Evolutionary conservation across 1,284 basidiomycete genomes (phyloP), one percentile per base, ranked within the genome.

Genomic region (Ganoderma lucidum): DNA sequence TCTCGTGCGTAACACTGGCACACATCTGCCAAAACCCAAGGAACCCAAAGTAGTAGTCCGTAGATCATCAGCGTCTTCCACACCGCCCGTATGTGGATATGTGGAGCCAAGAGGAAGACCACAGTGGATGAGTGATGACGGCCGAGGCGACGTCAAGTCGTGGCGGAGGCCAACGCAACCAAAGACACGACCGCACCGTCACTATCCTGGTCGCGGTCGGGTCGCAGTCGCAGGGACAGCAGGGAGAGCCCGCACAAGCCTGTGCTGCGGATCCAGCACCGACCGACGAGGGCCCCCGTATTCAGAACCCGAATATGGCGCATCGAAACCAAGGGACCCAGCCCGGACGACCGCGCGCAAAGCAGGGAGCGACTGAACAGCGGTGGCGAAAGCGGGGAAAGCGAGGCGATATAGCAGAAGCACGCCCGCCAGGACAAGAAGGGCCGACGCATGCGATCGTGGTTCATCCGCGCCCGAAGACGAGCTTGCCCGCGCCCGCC

Each of bases 391-490:
- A 42, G 48, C 23, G 35, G 37, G 62, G 48, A 39, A 44, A 39
- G 55, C 63, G 23, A 53, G 37, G 35, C 1, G 35, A 14, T 44
- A 23, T 23, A 23, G 23, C 23, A 63, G 45, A n/a, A 44, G 30
- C 44, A 19, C n/a, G 39, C 61, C 61, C 61, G 23, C 28, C 2
- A 19, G 42, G 23, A 42, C 45, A 28, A 35, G 62, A 48, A 56
- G 30, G 39, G 53, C 3, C 37, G 6, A 37, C 19, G n/a, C 39
- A 65, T 23, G 23, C 23, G 23, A 23, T 23, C 23, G 9, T 28
- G 17, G 37, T 62, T 76, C 75, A 85, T 66, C 83, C 76, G 73
- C 81, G 83, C 14, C 81, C 81, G 72, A 88, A 87, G 70, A 87
- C 81, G 58, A 87, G 82, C 74, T 83, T 87, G 67, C 84, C 86